A percentile compares a stretch with the other conserved stretches of the same genome.
These are phyloP conservation scores for Coemansia reversa DNA, from an alignment of 192 early-diverging fungal species.

Conservation along the genomic window DNA sequence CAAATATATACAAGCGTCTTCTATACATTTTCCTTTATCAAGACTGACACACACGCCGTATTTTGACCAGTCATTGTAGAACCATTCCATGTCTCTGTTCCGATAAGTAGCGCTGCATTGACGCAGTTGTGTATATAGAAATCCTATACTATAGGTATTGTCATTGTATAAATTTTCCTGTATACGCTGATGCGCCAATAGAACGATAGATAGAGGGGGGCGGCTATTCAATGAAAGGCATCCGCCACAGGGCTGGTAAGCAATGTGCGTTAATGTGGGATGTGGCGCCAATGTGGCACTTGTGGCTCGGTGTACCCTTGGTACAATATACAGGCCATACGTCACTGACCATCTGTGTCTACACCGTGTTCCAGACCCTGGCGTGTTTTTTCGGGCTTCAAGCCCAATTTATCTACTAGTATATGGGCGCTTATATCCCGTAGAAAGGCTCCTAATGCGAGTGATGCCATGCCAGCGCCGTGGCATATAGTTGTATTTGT, in stretches of 20 bases:
- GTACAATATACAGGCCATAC: not conserved
- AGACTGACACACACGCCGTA: not conserved
- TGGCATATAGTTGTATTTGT: not conserved
- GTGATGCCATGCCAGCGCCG: not conserved
- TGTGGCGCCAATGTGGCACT: constrained; percentile 8
- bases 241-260: constrained; percentile 5
- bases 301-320: not conserved
- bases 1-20: not conserved
- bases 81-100: not conserved
- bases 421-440: not conserved
- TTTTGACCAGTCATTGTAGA: not conserved
- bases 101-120: not conserved
- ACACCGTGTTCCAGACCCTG: not conserved
- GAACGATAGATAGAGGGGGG: not conserved
- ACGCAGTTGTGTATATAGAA: not conserved
- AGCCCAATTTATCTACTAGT: not conserved
- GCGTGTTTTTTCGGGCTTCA: not conserved
- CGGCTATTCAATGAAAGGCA: not conserved
- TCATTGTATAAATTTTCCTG: not conserved
- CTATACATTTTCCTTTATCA: not conserved
- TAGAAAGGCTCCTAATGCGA: not conserved
- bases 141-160: not conserved
- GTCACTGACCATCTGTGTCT: not conserved
- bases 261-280: not conserved
- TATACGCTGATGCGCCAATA: not conserved